These are phyloP conservation scores for Cucumis hystrix DNA, from an alignment of 306 rosid species.

Conservation along the genomic window DNA sequence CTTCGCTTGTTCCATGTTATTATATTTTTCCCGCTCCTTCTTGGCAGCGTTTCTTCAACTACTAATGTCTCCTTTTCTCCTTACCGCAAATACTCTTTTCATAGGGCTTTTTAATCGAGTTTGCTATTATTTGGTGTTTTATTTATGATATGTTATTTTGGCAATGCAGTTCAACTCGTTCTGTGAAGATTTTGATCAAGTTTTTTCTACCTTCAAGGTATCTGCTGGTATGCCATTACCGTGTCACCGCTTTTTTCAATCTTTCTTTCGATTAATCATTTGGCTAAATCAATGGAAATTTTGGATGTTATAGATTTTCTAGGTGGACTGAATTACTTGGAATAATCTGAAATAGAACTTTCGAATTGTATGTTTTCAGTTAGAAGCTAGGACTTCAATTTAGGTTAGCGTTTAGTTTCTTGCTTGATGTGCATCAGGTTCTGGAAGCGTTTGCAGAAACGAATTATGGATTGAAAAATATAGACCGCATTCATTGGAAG, in stretches of 20 bases:
- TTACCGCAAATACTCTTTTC: background rate
- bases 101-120: background rate
- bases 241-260: background rate
- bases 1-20: background rate
- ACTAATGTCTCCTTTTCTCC: background rate
- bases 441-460: constrained; percentile 19
- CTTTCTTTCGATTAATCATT: background rate
- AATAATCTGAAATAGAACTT: background rate
- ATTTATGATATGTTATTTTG: background rate
- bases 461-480: constrained; percentile 81
- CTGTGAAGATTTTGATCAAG: constrained; percentile 63
- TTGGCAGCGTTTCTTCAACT: background rate
- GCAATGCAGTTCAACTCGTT: constrained; percentile 45
- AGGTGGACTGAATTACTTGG: background rate
- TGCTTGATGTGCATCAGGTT: constrained; percentile 24
- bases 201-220: constrained; percentile 50
- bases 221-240: constrained; percentile 63
- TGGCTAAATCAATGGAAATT: background rate
- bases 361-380: background rate
- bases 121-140: background rate
- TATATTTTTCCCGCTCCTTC: background rate
- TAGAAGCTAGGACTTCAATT: background rate
- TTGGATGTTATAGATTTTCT: background rate
- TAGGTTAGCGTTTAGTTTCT: background rate
- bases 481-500: constrained; percentile 55